Evolutionary conservation across 2,329 filamentous ascomycete genomes (phyloP).

Genomic region (Cladobotryum mycophilum): DNA sequence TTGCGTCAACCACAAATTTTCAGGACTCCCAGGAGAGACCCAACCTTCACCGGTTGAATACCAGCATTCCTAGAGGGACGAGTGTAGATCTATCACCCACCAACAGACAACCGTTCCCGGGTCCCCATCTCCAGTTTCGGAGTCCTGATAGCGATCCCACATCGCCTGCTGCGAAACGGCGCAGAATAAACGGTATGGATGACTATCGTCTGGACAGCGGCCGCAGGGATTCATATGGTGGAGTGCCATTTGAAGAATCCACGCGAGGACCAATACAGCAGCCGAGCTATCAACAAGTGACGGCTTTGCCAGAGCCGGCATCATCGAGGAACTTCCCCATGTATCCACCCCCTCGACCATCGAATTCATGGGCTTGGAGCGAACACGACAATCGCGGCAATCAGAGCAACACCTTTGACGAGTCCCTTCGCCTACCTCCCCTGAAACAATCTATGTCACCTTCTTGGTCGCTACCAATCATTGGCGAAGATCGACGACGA

Average conservation of each 20-base stretch:
- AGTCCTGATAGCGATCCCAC: slow-evolving; percentile 32
- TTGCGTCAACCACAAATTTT: slow-evolving; percentile 21
- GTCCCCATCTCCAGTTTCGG: slow-evolving; percentile 19
- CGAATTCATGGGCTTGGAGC: slow-evolving; percentile 21
- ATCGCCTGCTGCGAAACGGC: slow-evolving; percentile 54
- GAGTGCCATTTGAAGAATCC: slow-evolving; percentile 9
- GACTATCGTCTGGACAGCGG: slow-evolving; percentile 25
- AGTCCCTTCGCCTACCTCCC: slow-evolving; percentile 48
- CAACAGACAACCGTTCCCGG: slow-evolving; percentile 17
- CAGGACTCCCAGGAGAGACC: slow-evolving; percentile 18
- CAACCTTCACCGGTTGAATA: slow-evolving; percentile 17
- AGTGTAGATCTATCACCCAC: slow-evolving; percentile 23
- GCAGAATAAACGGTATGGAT: slow-evolving; percentile 47
- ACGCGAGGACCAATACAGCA: slow-evolving; percentile 14
- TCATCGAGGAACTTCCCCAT: slow-evolving; percentile 37
- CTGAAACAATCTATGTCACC: slow-evolving; percentile 40
- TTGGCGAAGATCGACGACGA: slow-evolving; percentile 19
- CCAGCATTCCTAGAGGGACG: slow-evolving; percentile 20
- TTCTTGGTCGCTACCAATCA: slow-evolving; percentile 21
- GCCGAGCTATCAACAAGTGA: slow-evolving; percentile 19
- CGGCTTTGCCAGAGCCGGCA: slow-evolving; percentile 25
- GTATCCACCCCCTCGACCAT: slow-evolving; percentile 49
- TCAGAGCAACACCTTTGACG: slow-evolving; percentile 45
- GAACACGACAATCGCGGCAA: slow-evolving; percentile 25
- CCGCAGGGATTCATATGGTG: slow-evolving; percentile 11